Evolutionary conservation across 1,284 basidiomycete species (phyloP), one percentile per base, ranked within the genome.

Genomic region (Melampsora abietis-canadensis): DNA sequence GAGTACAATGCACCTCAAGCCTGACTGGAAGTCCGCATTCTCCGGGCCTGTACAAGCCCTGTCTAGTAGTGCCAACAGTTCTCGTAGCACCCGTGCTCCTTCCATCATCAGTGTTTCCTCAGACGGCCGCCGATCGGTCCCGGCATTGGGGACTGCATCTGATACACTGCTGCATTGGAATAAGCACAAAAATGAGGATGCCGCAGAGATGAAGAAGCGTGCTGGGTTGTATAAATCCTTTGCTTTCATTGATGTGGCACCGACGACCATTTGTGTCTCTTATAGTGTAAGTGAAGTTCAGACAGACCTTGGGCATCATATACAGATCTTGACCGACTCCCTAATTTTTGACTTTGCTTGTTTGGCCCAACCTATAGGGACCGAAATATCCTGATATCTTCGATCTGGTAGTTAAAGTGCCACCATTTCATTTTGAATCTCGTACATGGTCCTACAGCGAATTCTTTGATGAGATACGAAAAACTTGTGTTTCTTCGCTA

Each of bases 401-500:
- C 24, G 73, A 75, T 59, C 66, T 75, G 8, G 73, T 75, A 30
- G 66, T 75, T 4, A 75, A 68, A 57, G 66, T 75, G 37, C 73
- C 73, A 0, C 73, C 73, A 47, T 75, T 75, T 40, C 73, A 75
- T 64, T 75, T 75, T 14, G 73, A 75, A 57, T 67, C 73, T 37
- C 59, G 73, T 24, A 75, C 66, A 17, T 75, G 73, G 73, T 75
- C 73, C 1, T 75, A 75, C 51, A 75, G 73, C 44, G 73, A 75
- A 63, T 75, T 75, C 47, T 75, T 75, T 54, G 73, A 75, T 68
- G 73, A 75, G 64, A 75, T 75, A 14, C 73, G 73, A 14, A 65
- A 65, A 19, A 68, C 73, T 37, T 75, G 73, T 68, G 73, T 75
- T 57, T 48, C 66, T 34, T 75, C 66, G 15, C 59, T 75, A 15